Evolutionary conservation across 345 rosid genomes (phyloP), one percentile per base, ranked within the genome.

Genomic region (Moricandia moricandioides): DNA sequence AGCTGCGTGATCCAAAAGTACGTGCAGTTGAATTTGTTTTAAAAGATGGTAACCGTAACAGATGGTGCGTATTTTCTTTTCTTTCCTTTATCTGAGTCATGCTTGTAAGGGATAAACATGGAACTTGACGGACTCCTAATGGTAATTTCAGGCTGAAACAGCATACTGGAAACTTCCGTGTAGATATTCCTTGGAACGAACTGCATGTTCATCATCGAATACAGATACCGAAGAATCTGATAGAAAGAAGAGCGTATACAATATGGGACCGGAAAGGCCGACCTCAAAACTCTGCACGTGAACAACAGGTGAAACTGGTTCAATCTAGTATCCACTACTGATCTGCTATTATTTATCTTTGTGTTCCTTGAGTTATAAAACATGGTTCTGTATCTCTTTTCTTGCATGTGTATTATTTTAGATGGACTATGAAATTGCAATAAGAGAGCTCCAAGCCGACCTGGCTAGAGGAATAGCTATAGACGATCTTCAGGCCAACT

Each of bases 181-280:
- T 88, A 27, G 84, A 88, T 73, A 81, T 88, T 31, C 88, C 90
- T 34, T 81, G 84, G 83, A 72, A 58, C 51, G 84, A 82, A 52
- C 79, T 79, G 67, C 76, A 26, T 67, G 49, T 58, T 66, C 51
- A 61, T 68, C 82, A 72, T 39, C 71, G 29, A 18, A 81, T 86
- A 21, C 31, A 4, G 5, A 29, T 29, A 76, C 79, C 87, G 3
- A 83, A 78, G 74, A 82, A 82, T 47, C 62, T 85, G 66, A 78
- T 86, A 64, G 86, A 85, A 66, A 70, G 67, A 68, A 81, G 82
- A 68, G 92, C 88, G n/a, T 77, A 76, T 84, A 74, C 69, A 40
- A 83, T 81, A 40, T 88, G 88, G 92, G 86, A 88, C 57, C 69
- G 86, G 34, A 83, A 65, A 74, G 88, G 92, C 75, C 84, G 85